Evolutionary conservation across 352 stramenopile species (phyloP), one percentile per base, ranked within the genome.

Genomic region (Pythium myriotylum): DNA sequence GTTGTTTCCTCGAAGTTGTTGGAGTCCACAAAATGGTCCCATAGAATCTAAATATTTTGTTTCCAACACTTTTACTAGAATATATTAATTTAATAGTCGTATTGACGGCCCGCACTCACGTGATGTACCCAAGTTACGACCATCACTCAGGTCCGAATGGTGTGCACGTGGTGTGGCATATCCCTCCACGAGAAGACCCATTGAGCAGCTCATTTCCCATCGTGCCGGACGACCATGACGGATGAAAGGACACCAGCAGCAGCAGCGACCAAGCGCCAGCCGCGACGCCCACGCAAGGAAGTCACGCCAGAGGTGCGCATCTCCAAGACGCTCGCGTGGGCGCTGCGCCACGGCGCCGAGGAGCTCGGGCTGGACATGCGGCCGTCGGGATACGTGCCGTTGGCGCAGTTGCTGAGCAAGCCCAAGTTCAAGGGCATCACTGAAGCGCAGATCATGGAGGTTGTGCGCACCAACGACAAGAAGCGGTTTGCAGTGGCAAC

Each of bases 301-400:
- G 4, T 67, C 27, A 67, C 79, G 14, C 77, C 76, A 0, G 74
- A 88, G 26, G 81, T 93, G 60, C 84, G 74, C 3, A 62, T 93
- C 47, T 92, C 84, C 29, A 95, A 95, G 70, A 73, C 72, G 33
- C 73, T 95, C 40, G 76, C 86, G 35, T 95, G 84, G 53, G 84
- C 78, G 46, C 65, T 95, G 46, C 84, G 86, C 52, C 86, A 94
- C 53, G 83, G 81, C 27, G 86, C 86, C 0, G 61, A 84, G 33
- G 68, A 91, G 60, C 70, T 95, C n/a, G 22, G 73, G 20, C 59
- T 95, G 13, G 56, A 77, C 54, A 95, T 95, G 74, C 76, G 73
- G 22, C 58, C 79, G 35, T 90, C 83, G 0, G 84, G 86, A 12
- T 95, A 80, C 56, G 84, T 94, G 14, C 48, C 73, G 26, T 58